A percentile compares a stretch with the other conserved stretches of the same genome.
Conservation (phyloP, 257 asterid species). For the Gardenia jasminoides region DNA sequence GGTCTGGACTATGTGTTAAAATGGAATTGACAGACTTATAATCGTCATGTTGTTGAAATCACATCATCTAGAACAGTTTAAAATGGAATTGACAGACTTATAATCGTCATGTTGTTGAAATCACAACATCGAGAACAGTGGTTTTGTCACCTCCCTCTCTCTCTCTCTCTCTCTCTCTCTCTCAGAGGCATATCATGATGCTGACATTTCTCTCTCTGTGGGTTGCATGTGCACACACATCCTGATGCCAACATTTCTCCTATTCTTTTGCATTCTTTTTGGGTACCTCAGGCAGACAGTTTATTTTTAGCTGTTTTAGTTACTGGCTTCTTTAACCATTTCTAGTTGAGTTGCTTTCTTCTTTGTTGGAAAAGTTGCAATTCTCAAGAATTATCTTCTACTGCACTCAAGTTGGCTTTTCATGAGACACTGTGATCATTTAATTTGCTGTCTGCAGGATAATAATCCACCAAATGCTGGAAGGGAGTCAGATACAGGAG, state of each 20-base stretch:
- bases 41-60: no score
- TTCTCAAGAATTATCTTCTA: not conserved
- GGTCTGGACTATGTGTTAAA: no score
- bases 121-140: not conserved
- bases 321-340: not conserved
- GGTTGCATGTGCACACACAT: not conserved
- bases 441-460: constrained; percentile 26
- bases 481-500: constrained; percentile 41
- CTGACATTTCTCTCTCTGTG: not conserved
- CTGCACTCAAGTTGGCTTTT: not conserved
- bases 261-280: not conserved
- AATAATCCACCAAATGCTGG: constrained; percentile 29
- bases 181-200: not conserved
- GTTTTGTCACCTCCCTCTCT: not conserved
- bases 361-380: not conserved
- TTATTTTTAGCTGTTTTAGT: not conserved
- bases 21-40: no score
- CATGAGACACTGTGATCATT: not conserved
- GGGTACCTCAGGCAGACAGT: not conserved
- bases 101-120: no score
- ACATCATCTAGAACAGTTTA: no score
- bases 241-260: not conserved
- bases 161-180: not conserved
- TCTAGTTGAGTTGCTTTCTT: not conserved
- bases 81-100: no score